Evolutionary conservation across 2,329 filamentous ascomycete species (phyloP), one percentile per base, ranked within the genome.

Genomic region (Monilinia laxa): DNA sequence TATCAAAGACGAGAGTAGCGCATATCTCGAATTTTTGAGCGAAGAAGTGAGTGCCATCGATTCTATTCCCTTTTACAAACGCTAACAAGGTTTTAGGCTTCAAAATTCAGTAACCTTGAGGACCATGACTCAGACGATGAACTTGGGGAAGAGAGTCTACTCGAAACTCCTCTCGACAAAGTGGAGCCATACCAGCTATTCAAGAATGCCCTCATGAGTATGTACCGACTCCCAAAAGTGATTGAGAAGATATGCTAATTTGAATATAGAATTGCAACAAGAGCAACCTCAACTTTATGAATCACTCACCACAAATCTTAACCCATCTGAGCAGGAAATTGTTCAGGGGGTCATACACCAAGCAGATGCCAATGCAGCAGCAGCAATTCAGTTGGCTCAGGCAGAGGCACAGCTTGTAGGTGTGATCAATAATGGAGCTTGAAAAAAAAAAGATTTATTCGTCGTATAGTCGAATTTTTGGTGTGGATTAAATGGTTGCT

Each of bases 1-100:
- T 69, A 84, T 88, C 73, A 91, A 93, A 75, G 94, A 97, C 74
- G 94, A 98, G 79, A 95, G 92, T 77, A 90, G 91, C 31, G 92
- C 94, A 7, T 99, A 99, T 77, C 86, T 99, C 57, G 93, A 98
- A 72, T 99, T 99, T 81, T 80, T 99, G 38, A 96, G 94, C 73
- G 91, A 96, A 77, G 94, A 98, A 82, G 90, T 89, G 76, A 77
- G 83, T 75, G 38, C 18, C 23, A 18, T 23, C 10, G 54, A 52
- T 11, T 20, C 49, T 57, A 16, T 57, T 31, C 14, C 7, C 6
- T 28, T 35, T 54, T 25, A 23, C 25, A 63, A 16, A 63, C 65
- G 51, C 66, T 70, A 56, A 69, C 59, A 35, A 51, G 14, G n/a
- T 53, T 66, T 6, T 71, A 92, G 88, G 92, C 93, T 16, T 89